Conservation (phyloP, 176 grass and related monocot genomes). For the Bonia amplexicaulis region DNA sequence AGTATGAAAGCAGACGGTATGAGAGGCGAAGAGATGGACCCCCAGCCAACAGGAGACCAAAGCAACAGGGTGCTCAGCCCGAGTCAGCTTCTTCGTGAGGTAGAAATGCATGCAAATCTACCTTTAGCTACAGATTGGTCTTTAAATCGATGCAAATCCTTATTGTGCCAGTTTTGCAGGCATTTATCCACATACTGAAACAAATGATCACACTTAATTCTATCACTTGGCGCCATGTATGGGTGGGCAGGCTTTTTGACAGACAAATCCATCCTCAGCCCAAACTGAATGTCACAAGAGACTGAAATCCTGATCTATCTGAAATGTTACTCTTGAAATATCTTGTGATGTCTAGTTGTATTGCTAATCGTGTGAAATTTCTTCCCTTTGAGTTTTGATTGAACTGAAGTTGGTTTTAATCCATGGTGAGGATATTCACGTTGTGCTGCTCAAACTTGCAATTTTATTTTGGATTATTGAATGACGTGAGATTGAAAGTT, state of each 20-base stretch:
- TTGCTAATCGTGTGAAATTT: conserved; percentile 13
- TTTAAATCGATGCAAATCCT: background rate
- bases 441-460: background rate
- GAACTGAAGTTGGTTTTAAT: conserved; percentile 13
- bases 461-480: background rate
- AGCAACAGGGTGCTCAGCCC: conserved; percentile 32
- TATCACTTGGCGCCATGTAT: background rate
- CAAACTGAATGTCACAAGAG: conserved; percentile 17
- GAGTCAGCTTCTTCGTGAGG: conserved; percentile 61
- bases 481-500: background rate
- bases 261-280: background rate
- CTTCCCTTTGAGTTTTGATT: background rate
- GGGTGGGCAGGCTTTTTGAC: background rate
- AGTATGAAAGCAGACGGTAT: conserved; percentile 86
- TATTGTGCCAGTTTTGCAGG: conserved; percentile 1
- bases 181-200: background rate
- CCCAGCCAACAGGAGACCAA: conserved; percentile 58
- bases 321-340: background rate
- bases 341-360: background rate
- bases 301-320: background rate
- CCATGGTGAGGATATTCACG: background rate
- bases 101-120: background rate
- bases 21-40: conserved; percentile 75
- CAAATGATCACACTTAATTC: background rate
- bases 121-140: background rate